Evolutionary conservation across 305 asterid species (phyloP), one percentile per base, ranked within the genome.

Genomic region (Petunia hybrid): DNA sequence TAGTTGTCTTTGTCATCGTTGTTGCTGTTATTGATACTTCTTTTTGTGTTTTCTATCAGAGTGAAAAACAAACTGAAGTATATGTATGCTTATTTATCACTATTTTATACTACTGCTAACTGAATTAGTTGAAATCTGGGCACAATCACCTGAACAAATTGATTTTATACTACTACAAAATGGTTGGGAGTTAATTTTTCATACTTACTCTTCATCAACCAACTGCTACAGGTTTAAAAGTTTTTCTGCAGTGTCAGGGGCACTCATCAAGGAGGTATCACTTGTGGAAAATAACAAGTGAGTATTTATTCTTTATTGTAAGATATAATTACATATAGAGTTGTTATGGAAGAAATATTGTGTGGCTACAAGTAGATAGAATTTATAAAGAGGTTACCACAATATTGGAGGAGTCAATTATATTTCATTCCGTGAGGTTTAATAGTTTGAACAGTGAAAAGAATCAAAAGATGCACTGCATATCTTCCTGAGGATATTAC

Each of bases 211-310:
- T 12, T 43, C n/a, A 9, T n/a, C 53, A 51, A 12, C 4, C 12
- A 8, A 10, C 10, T 84, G 78, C 35, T 86, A 83, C 91, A 87
- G 95, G 83, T 41, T 83, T 61, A 84, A 80, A 77, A 77, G 81
- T 64, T 82, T 83, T 42, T 87, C 91, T 35, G 83, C 80, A n/a
- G 79, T 84, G 56, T 82, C 91, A 12, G 90, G 91, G 60, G 76
- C 65, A 61, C 83, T 80, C 35, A 85, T 83, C 61, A 81, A 88
- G 62, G 85, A 88, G 60, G 61, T 89, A 43, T 64, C 84, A 8
- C 67, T 89, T 8, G 78, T 78, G 87, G 75, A 40, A 22, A 66
- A 65, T 38, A 66, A 64, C 46, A 14, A 53, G 87, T 83, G 76
- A 76, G 83, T 82, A 31, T 9, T 35, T 9, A 2, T 5, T 9